phyloP scores from a whole-genome alignment of 129 eudicot species.

The Chrysanthemum seticuspe region DNA sequence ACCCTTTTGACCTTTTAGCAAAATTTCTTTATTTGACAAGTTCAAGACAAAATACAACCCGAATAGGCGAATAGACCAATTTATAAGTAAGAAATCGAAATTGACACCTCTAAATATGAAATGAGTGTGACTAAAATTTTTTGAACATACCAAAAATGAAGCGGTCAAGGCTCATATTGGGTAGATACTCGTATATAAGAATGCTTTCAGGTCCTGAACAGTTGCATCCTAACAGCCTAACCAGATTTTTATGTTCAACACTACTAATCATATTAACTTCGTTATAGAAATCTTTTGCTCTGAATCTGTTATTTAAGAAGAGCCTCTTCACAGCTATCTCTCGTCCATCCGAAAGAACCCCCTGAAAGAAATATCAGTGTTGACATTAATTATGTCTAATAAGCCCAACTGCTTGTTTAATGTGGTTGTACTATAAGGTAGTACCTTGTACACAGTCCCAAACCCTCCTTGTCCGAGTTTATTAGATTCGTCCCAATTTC shows the following conservation, averaged over 20 bases:
- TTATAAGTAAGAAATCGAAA: too few relatives aligned
- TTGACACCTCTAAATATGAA: background rate
- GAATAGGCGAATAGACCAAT: too few relatives aligned
- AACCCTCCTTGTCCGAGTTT: constrained; percentile 84
- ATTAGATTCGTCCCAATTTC: constrained; percentile 56
- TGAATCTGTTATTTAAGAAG: constrained; percentile 71
- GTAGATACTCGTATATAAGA: constrained; percentile 71
- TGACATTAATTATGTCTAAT: background rate
- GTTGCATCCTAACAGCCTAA: constrained; percentile 72
- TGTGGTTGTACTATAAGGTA: background rate
- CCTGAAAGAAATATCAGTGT: constrained; percentile 35
- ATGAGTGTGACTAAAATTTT: background rate
- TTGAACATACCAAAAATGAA: constrained; percentile 57
- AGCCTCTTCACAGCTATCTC: constrained; percentile 95
- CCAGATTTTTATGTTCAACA: constrained; percentile 74
- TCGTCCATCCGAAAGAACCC: constrained; percentile 78
- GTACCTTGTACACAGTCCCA: constrained; percentile 81
- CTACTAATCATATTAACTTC: constrained; percentile 79
- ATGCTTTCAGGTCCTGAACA: constrained; percentile 85
- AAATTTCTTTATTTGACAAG: too few relatives aligned
- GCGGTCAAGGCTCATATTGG: constrained; percentile 69
- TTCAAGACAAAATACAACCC: too few relatives aligned
- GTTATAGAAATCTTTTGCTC: constrained; percentile 90
- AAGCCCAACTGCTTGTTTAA: background rate
- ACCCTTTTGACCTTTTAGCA: too few relatives aligned